Percentiles rank a stretch among this genome's conserved stretches.
These are phyloP conservation scores for Lecanicillium sp. DNA, from an alignment of 2,329 filamentous ascomycete genomes.

Conservation along the genomic window DNA sequence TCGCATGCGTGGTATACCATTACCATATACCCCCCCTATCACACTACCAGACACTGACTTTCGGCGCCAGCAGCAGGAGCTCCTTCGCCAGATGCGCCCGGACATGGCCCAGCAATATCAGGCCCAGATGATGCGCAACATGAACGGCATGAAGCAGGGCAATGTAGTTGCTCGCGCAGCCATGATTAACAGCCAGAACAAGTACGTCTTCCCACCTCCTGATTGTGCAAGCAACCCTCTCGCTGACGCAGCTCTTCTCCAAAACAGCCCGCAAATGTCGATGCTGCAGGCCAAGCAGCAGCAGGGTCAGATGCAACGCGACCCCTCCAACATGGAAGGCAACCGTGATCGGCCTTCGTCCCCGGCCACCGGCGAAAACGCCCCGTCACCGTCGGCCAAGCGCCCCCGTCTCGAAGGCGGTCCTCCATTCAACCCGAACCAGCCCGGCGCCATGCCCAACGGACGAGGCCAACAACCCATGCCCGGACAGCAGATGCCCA, in stretches of 20 bases:
- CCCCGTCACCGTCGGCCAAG: conserved; percentile 79
- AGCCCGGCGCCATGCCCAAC: conserved; percentile 56
- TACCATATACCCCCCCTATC: too few species aligned
- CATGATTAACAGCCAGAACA: conserved; percentile 65
- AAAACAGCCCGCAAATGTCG: conserved; percentile 57
- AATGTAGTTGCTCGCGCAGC: conserved; percentile 65
- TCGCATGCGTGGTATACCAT: too few species aligned
- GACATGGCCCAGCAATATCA: conserved; percentile 50
- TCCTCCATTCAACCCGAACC: conserved; percentile 58
- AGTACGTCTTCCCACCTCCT: conserved; percentile 40
- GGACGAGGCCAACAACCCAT: conserved; percentile 65
- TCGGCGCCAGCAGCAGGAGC: conserved; percentile 66
- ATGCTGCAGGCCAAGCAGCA: conserved; percentile 68
- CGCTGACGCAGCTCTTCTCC: conserved; percentile 13
- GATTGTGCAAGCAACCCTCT: neutral
- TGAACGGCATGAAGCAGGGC: conserved; percentile 54
- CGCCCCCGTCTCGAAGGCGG: conserved; percentile 69
- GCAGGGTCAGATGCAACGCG: conserved; percentile 77
- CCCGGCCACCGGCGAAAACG: conserved; percentile 76
- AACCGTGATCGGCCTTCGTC: conserved; percentile 75
- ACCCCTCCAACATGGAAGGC: conserved; percentile 80
- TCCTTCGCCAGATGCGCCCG: conserved; percentile 65
- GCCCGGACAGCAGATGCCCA: conserved; percentile 60
- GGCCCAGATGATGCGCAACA: conserved; percentile 59
- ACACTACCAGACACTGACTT: too few species aligned